These are phyloP conservation scores for Boletus albobrunnescens DNA, from an alignment of 1,284 basidiomycete species.

Conservation along the genomic window DNA sequence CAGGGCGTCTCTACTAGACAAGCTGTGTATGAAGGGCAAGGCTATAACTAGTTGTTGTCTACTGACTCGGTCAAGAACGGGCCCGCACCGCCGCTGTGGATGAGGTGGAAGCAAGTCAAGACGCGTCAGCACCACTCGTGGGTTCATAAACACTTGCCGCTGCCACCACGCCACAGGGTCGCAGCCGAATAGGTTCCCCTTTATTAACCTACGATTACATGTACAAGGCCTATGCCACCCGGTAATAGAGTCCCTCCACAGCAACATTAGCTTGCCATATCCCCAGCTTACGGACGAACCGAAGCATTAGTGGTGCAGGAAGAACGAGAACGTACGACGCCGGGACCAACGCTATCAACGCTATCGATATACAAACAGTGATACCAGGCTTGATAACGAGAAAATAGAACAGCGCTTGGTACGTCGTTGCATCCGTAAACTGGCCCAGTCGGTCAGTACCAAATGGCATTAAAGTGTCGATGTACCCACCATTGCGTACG, in stretches of 20 bases:
- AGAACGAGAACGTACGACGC: constrained; percentile 54
- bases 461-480: neutral
- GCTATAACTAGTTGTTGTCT: neutral
- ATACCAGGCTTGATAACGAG: constrained; percentile 78
- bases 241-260: constrained; percentile 65
- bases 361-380: constrained; percentile 60
- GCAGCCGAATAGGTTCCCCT: constrained; percentile 16
- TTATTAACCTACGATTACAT: neutral
- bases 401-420: constrained; percentile 80
- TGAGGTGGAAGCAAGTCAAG: constrained; percentile 29
- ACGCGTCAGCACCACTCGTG: constrained; percentile 33
- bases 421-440: constrained; percentile 76
- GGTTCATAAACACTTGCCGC: constrained; percentile 24
- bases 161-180: constrained; percentile 28
- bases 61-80: constrained; percentile 10
- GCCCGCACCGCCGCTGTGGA: constrained; percentile 5
- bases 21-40: constrained; percentile 22
- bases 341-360: constrained; percentile 53
- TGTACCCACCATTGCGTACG: constrained; percentile 66
- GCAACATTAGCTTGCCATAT: constrained; percentile 79
- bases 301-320: constrained; percentile 62
- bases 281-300: constrained; percentile 61
- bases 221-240: constrained; percentile 29
- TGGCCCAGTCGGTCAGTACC: constrained; percentile 31
- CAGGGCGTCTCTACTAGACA: constrained; percentile 8